These are phyloP conservation scores for Kockiozyma suomiensis DNA, from an alignment of 805 yeast species.

Conservation along the genomic window DNA sequence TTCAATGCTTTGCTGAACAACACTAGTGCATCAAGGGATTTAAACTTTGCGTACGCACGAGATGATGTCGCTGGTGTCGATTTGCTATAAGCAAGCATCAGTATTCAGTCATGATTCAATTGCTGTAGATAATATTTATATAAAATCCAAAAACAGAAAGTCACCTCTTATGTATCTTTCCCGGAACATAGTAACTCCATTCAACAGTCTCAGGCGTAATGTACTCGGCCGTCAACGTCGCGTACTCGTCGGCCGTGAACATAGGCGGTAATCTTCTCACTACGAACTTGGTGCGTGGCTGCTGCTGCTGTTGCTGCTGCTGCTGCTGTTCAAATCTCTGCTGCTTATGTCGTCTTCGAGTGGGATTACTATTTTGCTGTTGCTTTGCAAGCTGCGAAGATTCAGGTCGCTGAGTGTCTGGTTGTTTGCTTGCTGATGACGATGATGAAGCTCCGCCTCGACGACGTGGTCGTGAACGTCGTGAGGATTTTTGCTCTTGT, in stretches of 20 bases:
- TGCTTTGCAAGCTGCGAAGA: too few relatives aligned
- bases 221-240: slow-evolving; percentile 37
- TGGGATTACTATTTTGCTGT: too few relatives aligned
- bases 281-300: slow-evolving; percentile 40
- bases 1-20: slow-evolving; percentile 42
- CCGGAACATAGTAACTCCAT: slow-evolving; percentile 34
- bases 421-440: neutral
- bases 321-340: slow-evolving; percentile 16
- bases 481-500: neutral
- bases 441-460: too few relatives aligned
- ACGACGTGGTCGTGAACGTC: neutral
- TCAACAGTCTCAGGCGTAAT: slow-evolving; percentile 35
- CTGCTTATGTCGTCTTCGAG: neutral
- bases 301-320: neutral
- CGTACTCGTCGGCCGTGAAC: slow-evolving; percentile 44
- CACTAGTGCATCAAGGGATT: slow-evolving; percentile 39
- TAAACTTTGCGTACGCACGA: slow-evolving; percentile 50
- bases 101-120: too few relatives aligned
- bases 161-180: slow-evolving; percentile 39
- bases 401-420: neutral
- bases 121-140: slow-evolving; percentile 36
- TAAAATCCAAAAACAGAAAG: neutral
- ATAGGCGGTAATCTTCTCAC: slow-evolving; percentile 52
- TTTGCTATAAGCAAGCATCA: slow-evolving; percentile 35
- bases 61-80: slow-evolving; percentile 49